Evolutionary conservation across 2,329 filamentous ascomycete genomes (phyloP).

Genomic region (Lachnellula arida): DNA sequence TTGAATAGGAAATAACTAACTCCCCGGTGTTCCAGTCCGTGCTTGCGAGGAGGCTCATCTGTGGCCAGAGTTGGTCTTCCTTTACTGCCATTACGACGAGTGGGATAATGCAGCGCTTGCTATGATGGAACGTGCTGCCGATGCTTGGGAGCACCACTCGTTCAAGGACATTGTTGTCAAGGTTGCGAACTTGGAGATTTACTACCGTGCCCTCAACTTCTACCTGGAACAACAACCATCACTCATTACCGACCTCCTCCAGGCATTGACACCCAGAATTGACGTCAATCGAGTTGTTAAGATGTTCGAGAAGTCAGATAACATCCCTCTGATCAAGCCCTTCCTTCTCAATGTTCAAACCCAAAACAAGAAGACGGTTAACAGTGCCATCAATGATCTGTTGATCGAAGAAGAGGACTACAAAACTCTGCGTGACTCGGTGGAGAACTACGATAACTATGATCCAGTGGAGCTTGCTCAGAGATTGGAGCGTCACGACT

Average conservation of each 20-base stretch:
- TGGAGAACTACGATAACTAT: constrained; percentile 99
- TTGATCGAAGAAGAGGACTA: constrained; percentile 99
- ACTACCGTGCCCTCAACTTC: constrained; percentile 95
- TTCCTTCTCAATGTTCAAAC: constrained; percentile 94
- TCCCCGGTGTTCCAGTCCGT: constrained; percentile 42
- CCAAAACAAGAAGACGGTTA: constrained; percentile 98
- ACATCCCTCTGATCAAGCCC: constrained; percentile 95
- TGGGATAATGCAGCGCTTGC: constrained; percentile 95
- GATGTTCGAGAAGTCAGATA: constrained; percentile 98
- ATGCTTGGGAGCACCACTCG: constrained; percentile 98
- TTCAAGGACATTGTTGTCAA: constrained; percentile 99
- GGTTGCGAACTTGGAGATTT: constrained; percentile 97
- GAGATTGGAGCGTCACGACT: constrained; percentile 92
- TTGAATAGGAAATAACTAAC: too few species aligned
- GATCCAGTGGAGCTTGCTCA: constrained; percentile 89
- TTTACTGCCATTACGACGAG: constrained; percentile 98
- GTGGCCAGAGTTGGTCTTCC: constrained; percentile 96
- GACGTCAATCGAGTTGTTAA: constrained; percentile 99
- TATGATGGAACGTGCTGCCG: constrained; percentile 95
- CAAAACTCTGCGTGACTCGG: constrained; percentile 95
- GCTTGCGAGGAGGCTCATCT: constrained; percentile 91
- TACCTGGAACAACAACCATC: constrained; percentile 97
- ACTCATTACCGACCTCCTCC: constrained; percentile 89
- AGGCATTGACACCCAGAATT: constrained; percentile 85
- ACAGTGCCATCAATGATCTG: constrained; percentile 95